Evolutionary conservation across 1,284 basidiomycete genomes (phyloP), one percentile per base, ranked within the genome.

Genomic region (Mycena citricolor): DNA sequence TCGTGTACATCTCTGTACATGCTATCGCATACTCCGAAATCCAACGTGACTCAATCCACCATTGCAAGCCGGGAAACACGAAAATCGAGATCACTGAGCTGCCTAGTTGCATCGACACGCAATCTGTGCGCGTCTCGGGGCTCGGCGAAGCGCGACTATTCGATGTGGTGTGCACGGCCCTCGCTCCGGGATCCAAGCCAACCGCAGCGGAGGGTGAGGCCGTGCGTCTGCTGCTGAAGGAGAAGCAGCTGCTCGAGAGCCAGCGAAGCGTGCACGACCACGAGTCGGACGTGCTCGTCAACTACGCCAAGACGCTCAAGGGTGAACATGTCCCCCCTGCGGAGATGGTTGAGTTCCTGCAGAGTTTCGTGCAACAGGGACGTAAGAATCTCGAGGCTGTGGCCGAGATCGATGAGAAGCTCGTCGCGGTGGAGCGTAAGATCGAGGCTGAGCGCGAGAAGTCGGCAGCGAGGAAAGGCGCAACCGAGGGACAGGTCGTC

Each of bases 11-110:
- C 13, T 20, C 32, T 25, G n/a, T 43, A 5, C 31, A 19, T 31
- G 48, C 28, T 31, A 42, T 33, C 40, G 24, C 23, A 8, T 31
- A 31, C 36, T 6, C 30, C 28, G 31, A 25, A 25, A 48, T 45
- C n/a, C n/a, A n/a, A n/a, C n/a, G n/a, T n/a, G n/a, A n/a, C n/a
- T n/a, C n/a, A n/a, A n/a, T n/a, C n/a, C n/a, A n/a, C n/a, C n/a
- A n/a, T n/a, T n/a, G n/a, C 37, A 41, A 79, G 77, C 61, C 62
- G 44, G 78, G 77, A 1, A 68, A 68, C 40, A 79, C 72, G 51
- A 70, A 71, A 50, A 54, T 80, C 36, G 62, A 69, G 39, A 73
- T 80, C 31, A 62, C 52, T 20, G 65, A 66, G 30, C 64, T 81
- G 10, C 64, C 77, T 6, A 68, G 68, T 51, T 63, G 59, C 24